phyloP scores from a whole-genome alignment of 2,329 filamentous ascomycete genomes.

The Clathrospora elynae region DNA sequence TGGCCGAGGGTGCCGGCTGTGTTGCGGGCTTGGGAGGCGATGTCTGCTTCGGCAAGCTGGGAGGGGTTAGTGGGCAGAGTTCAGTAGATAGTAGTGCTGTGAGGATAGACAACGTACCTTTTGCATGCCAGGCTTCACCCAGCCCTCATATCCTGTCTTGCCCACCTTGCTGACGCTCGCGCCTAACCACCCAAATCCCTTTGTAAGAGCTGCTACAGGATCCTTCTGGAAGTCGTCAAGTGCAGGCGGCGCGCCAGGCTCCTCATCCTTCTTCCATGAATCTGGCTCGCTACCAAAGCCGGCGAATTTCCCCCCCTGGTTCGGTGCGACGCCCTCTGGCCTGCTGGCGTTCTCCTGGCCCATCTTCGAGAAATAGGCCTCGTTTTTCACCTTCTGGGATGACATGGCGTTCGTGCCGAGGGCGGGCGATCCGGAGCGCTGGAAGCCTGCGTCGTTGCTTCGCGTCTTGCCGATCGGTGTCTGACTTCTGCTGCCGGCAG shows the following conservation, averaged over 20 bases:
- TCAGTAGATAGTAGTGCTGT: background rate
- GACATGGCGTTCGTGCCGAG: constrained; percentile 48
- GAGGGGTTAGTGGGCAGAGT: constrained; percentile 17
- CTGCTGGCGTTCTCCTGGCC: constrained; percentile 81
- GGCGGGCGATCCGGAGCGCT: constrained; percentile 46
- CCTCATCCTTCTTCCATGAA: constrained; percentile 52
- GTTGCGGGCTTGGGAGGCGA: constrained; percentile 64
- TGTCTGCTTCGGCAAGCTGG: constrained; percentile 73
- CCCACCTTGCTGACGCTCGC: constrained; percentile 87
- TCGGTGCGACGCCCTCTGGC: constrained; percentile 76
- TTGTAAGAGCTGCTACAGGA: constrained; percentile 83
- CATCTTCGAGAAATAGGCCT: constrained; percentile 86
- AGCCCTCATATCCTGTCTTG: constrained; percentile 87
- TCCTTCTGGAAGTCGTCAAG: constrained; percentile 92
- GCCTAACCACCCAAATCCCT: constrained; percentile 93
- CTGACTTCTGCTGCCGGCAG: constrained; percentile 45
- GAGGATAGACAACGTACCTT: constrained; percentile 75
- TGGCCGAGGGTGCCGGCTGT: constrained; percentile 60
- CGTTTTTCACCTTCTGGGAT: constrained; percentile 67
- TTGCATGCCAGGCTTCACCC: constrained; percentile 89
- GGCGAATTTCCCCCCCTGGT: constrained; percentile 87
- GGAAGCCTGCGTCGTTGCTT: constrained; percentile 35
- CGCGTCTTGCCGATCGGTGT: constrained; percentile 48
- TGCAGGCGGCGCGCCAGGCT: constrained; percentile 61
- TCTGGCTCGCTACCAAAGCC: constrained; percentile 84